Evolutionary conservation across 805 yeast genomes (phyloP).

Genomic region (Candida rishiriensis): DNA sequence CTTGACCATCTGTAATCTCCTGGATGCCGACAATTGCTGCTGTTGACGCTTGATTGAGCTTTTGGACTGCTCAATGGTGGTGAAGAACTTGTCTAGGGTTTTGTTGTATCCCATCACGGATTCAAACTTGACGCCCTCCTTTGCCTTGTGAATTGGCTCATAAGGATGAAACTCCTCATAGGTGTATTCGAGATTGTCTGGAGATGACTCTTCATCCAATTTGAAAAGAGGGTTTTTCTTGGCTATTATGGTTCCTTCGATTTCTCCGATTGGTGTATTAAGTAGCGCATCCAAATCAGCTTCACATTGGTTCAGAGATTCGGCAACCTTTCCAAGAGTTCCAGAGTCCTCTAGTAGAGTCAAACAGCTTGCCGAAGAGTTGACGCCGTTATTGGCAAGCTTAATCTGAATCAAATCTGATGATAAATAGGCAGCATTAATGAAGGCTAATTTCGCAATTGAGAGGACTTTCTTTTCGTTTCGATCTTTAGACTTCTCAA

Average conservation of each 20-base stretch:
- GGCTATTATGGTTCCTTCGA: slow-evolving; percentile 59
- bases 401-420: slow-evolving; percentile 69
- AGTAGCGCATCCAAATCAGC: slow-evolving; percentile 36
- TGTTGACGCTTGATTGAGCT: slow-evolving; percentile 69
- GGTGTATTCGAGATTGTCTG: slow-evolving; percentile 35
- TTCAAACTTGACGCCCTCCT: slow-evolving; percentile 33
- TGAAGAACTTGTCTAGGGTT: slow-evolving; percentile 79
- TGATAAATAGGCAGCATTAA: slow-evolving; percentile 69
- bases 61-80: slow-evolving; percentile 79
- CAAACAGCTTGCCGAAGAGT: slow-evolving; percentile 32
- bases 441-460: slow-evolving; percentile 65
- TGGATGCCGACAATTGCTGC: slow-evolving; percentile 71
- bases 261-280: slow-evolving; percentile 29
- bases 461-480: slow-evolving; percentile 44
- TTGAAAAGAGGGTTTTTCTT: slow-evolving; percentile 51
- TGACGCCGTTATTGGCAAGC: slow-evolving; percentile 42
- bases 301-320: slow-evolving; percentile 46
- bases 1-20: slow-evolving; percentile 69
- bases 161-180: slow-evolving; percentile 55
- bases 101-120: slow-evolving; percentile 65
- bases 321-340: slow-evolving; percentile 30
- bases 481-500: slow-evolving; percentile 29
- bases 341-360: slow-evolving; percentile 27
- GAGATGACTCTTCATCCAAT: slow-evolving; percentile 33
- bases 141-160: slow-evolving; percentile 34